These are phyloP conservation scores for Eucalyptus brandiana DNA, from an alignment of 345 rosid genomes.

Conservation along the genomic window DNA sequence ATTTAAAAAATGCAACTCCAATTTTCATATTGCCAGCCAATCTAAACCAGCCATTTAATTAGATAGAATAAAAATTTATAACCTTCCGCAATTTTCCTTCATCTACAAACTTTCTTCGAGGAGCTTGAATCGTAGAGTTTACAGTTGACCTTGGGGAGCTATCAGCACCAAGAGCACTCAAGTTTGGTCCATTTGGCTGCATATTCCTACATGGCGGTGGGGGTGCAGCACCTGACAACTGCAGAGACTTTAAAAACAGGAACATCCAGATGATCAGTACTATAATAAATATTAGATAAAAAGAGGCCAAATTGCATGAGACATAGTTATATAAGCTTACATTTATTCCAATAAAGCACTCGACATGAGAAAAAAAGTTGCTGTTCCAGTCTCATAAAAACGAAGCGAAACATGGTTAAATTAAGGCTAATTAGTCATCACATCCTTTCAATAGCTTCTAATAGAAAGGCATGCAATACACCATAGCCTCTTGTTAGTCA, in stretches of 20 bases:
- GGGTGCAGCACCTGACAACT: constrained; percentile 83
- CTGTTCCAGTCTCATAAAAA: neutral
- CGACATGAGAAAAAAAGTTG: neutral
- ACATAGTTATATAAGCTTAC: neutral
- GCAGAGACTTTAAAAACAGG: constrained; percentile 11
- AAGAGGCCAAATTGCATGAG: neutral
- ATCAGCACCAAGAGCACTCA: constrained; percentile 32
- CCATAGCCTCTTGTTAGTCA: neutral
- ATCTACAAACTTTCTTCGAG: constrained; percentile 94
- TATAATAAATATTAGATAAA: neutral
- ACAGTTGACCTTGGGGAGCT: constrained; percentile 60
- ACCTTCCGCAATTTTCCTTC: constrained; percentile 99
- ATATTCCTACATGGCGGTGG: constrained; percentile 79
- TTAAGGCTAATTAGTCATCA: neutral
- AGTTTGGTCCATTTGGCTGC: constrained; percentile 63
- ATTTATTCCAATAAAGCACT: neutral
- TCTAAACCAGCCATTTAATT: neutral
- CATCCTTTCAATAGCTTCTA: neutral
- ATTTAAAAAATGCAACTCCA: neutral
- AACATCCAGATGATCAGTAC: neutral
- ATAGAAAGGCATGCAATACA: neutral
- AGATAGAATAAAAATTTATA: neutral
- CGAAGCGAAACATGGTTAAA: neutral
- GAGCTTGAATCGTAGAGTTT: constrained; percentile 83
- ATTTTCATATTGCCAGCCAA: neutral